Evolutionary conservation across 129 eudicot genomes (phyloP).

Genomic region (Pseudognaphalium luteoalbum): DNA sequence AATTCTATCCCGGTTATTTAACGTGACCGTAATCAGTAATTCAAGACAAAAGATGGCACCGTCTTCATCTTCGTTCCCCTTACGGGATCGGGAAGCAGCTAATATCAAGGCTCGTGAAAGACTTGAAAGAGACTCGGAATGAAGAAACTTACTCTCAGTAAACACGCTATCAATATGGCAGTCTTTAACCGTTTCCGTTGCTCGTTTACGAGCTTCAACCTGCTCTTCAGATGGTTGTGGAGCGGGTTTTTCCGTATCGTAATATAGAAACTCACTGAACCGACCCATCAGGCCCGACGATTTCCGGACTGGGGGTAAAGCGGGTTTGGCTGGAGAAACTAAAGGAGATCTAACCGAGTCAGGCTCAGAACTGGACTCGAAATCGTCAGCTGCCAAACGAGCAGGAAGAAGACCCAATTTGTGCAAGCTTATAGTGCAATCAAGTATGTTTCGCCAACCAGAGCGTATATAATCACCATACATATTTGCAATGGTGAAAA

Average conservation of each 20-base stretch:
- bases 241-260: constrained; percentile 71
- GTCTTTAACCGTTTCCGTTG: constrained; percentile 62
- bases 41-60: constrained; percentile 75
- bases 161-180: constrained; percentile 73
- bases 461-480: constrained; percentile 76
- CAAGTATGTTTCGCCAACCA: constrained; percentile 77
- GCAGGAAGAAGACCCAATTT: constrained; percentile 77
- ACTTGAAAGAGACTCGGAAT: constrained; percentile 69
- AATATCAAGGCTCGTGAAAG: constrained; percentile 60
- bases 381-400: constrained; percentile 61
- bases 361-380: constrained; percentile 46
- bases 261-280: constrained; percentile 68
- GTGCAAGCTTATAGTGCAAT: constrained; percentile 74
- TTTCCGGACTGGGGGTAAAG: constrained; percentile 43
- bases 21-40: constrained; percentile 68
- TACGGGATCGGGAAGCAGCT: constrained; percentile 45
- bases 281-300: constrained; percentile 76
- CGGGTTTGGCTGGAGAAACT: constrained; percentile 37
- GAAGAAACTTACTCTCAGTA: constrained; percentile 79
- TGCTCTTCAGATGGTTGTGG: constrained; percentile 77
- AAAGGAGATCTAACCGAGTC: constrained; percentile 39
- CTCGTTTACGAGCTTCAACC: constrained; percentile 66
- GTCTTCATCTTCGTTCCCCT: constrained; percentile 60
- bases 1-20: constrained; percentile 78
- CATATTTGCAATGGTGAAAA: constrained; percentile 65